phyloP scores from a whole-genome alignment of 2,329 filamentous ascomycete species.

The Arthrobotrys pseudoclavata region DNA sequence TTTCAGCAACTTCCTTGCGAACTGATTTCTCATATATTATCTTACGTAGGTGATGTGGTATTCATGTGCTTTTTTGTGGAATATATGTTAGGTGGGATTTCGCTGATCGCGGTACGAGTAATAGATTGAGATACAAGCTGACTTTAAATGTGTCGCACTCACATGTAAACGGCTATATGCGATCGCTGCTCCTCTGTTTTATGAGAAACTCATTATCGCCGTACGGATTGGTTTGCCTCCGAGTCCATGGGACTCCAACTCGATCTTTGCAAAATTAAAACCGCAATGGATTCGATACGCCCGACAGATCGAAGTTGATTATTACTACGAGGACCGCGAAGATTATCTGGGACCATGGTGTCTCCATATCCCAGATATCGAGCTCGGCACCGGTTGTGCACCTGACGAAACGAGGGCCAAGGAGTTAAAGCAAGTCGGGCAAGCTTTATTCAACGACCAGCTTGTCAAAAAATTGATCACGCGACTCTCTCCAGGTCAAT shows the following conservation, averaged over 20 bases:
- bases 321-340: slow-evolving; percentile 2
- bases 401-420: background rate
- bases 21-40: slow-evolving; percentile 40
- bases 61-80: background rate
- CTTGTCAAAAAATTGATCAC: slow-evolving; percentile 24
- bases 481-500: slow-evolving; percentile 15
- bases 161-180: slow-evolving; percentile 23
- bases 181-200: slow-evolving; percentile 19
- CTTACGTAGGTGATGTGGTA: slow-evolving; percentile 25
- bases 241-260: slow-evolving; percentile 3
- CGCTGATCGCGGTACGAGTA: background rate
- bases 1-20: slow-evolving; percentile 41
- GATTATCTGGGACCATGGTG: slow-evolving; percentile 14
- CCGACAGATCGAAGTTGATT: slow-evolving; percentile 30
- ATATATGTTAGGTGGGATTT: background rate
- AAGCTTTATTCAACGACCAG: slow-evolving; percentile 4
- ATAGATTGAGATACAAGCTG: slow-evolving; percentile 24
- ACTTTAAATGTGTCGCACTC: slow-evolving; percentile 23
- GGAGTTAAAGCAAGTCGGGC: background rate
- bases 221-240: slow-evolving; percentile 13
- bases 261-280: slow-evolving; percentile 8
- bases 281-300: slow-evolving; percentile 31
- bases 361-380: slow-evolving; percentile 9
- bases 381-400: background rate
- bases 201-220: slow-evolving; percentile 29